A percentile compares a stretch with the other conserved stretches of the same genome.
Evolutionary conservation across 2,329 filamentous ascomycete genomes (phyloP).

Genomic region (Magnaporthiopsis incrustans): DNA sequence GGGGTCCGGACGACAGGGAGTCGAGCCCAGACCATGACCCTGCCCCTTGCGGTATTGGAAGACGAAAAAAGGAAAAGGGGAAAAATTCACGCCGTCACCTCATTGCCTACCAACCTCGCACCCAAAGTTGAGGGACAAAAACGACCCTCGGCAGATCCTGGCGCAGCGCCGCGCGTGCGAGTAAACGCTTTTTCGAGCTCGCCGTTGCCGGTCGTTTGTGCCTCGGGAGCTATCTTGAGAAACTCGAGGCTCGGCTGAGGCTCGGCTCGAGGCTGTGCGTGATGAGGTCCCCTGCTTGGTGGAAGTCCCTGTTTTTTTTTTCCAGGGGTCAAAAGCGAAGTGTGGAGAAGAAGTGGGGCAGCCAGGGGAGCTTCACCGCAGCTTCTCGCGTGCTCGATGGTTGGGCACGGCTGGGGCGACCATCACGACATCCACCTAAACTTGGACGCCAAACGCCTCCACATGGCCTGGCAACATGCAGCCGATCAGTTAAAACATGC

Average conservation of each 20-base stretch:
- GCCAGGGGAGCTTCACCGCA: background rate
- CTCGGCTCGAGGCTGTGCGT: background rate
- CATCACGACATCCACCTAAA: background rate
- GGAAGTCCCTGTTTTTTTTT: background rate
- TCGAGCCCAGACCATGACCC: background rate
- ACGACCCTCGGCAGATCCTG: background rate
- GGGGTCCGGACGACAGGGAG: background rate
- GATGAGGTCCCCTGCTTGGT: background rate
- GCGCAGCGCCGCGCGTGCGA: background rate
- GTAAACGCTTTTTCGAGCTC: background rate
- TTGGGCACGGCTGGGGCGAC: too few relatives aligned
- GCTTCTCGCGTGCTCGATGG: background rate
- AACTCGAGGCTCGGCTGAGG: background rate
- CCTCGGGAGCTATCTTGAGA: background rate
- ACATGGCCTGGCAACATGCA: too few relatives aligned
- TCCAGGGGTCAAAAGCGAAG: background rate
- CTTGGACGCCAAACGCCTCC: too few relatives aligned
- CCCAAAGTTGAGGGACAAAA: background rate
- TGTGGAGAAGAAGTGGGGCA: background rate
- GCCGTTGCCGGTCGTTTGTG: background rate
- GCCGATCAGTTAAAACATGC: too few relatives aligned
- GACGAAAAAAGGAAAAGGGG: too few relatives aligned
- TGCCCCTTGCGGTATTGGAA: background rate
- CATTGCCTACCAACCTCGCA: background rate
- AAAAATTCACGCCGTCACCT: too few relatives aligned